These are phyloP conservation scores for Oryza longistaminata DNA, from an alignment of 176 grass and related monocot genomes.

Conservation along the genomic window DNA sequence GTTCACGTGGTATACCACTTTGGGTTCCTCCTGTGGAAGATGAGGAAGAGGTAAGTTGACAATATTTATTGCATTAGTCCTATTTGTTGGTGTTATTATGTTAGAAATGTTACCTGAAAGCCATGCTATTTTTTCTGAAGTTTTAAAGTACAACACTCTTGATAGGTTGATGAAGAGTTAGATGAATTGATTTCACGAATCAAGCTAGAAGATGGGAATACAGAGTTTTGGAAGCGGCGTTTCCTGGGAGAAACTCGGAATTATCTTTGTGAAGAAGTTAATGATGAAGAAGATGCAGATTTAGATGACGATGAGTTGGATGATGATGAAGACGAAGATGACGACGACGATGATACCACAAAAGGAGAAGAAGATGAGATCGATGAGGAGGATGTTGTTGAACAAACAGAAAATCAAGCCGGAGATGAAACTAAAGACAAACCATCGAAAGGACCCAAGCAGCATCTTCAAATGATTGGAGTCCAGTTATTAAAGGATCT, in stretches of 20 bases:
- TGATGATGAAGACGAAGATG: conserved; percentile 51
- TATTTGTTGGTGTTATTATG: neutral
- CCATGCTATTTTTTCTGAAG: conserved; percentile 17
- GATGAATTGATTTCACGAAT: conserved; percentile 90
- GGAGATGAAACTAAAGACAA: conserved; percentile 71
- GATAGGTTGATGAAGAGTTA: conserved; percentile 79
- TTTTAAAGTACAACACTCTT: conserved; percentile 30
- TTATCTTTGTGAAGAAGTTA: conserved; percentile 60
- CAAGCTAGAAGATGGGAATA: conserved; percentile 92
- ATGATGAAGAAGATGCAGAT: conserved; percentile 47
- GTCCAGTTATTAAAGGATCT: conserved; percentile 86
- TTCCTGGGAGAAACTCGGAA: conserved; percentile 88
- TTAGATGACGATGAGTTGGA: conserved; percentile 48
- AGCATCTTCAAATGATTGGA: conserved; percentile 87
- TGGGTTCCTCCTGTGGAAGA: conserved; percentile 94
- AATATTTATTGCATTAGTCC: conserved; percentile 27
- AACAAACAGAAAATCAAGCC: conserved; percentile 59
- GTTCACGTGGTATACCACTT: conserved; percentile 87
- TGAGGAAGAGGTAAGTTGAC: conserved; percentile 68
- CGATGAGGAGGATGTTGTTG: conserved; percentile 76
- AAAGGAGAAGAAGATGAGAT: conserved; percentile 86
- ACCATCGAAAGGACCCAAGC: conserved; percentile 54
- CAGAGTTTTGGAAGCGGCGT: conserved; percentile 88
- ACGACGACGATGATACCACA: conserved; percentile 40
- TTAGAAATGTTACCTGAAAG: conserved; percentile 23